Conservation (phyloP, 805 yeast genomes). For the Lachancea cidri region DNA sequence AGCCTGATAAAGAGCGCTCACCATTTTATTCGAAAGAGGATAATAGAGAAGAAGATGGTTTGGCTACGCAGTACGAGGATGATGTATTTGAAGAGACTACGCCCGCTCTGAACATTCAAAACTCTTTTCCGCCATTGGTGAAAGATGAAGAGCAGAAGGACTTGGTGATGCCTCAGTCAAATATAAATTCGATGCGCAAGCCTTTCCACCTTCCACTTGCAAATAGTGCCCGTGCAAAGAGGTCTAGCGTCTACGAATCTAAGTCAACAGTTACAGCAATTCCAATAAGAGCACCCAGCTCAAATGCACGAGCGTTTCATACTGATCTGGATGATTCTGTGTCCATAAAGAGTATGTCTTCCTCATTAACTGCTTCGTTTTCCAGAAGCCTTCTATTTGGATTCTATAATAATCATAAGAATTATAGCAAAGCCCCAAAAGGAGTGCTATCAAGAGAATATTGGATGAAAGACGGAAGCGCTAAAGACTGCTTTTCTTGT, state of each 20-base stretch:
- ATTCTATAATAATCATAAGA: constrained; percentile 33
- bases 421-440: constrained; percentile 22
- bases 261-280: constrained; percentile 32
- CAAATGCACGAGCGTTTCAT: constrained; percentile 15
- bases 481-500: constrained; percentile 81
- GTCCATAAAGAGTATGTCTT: constrained; percentile 35
- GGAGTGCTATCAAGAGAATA: constrained; percentile 53
- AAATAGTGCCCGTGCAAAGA: constrained; percentile 24
- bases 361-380: constrained; percentile 39
- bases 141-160: not conserved
- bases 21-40: not conserved
- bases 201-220: constrained; percentile 21
- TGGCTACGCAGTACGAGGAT: not conserved
- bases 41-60: not conserved
- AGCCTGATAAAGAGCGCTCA: not conserved
- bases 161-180: not conserved
- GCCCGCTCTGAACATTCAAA: not conserved
- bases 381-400: constrained; percentile 40
- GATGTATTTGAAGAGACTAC: not conserved
- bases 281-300: constrained; percentile 25
- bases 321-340: constrained; percentile 33
- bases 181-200: constrained; percentile 1
- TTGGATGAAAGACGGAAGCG: constrained; percentile 96
- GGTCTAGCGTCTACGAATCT: constrained; percentile 33
- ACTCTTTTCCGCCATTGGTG: not conserved